phyloP scores from a whole-genome alignment of 805 yeast species.

The Yamadazyma sp. region DNA sequence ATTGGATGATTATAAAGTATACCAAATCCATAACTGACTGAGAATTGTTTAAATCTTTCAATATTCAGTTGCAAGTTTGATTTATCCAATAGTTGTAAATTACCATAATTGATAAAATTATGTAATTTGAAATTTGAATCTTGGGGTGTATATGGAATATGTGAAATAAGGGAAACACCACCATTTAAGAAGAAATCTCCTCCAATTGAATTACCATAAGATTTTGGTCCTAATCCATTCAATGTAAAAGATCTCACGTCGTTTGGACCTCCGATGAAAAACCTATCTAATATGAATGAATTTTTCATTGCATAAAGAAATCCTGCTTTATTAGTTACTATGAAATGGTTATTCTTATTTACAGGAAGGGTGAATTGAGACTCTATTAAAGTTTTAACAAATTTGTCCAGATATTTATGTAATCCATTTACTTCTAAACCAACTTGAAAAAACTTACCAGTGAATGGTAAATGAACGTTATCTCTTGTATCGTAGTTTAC shows the following conservation, averaged over 20 bases:
- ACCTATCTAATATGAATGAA: conserved; percentile 48
- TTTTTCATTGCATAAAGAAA: conserved; percentile 17
- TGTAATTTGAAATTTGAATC: conserved; percentile 50
- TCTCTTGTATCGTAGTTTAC: conserved; percentile 45
- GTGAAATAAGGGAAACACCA: conserved; percentile 43
- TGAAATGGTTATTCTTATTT: conserved; percentile 17
- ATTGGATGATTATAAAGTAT: conserved; percentile 53
- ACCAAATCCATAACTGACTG: conserved; percentile 47
- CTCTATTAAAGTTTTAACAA: conserved; percentile 42
- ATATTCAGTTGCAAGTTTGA: neutral
- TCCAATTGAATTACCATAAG: conserved; percentile 47
- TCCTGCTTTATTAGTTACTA: conserved; percentile 33
- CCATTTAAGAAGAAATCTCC: conserved; percentile 49
- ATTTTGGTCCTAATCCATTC: conserved; percentile 56
- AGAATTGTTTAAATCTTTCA: conserved; percentile 16
- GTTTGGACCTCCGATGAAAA: conserved; percentile 58
- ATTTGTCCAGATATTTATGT: conserved; percentile 25
- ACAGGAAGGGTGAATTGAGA: conserved; percentile 29
- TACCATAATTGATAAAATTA: conserved; percentile 47
- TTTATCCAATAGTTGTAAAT: conserved; percentile 18
- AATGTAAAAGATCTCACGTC: conserved; percentile 52
- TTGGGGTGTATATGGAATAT: conserved; percentile 37
- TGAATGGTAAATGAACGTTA: conserved; percentile 38
- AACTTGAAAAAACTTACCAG: conserved; percentile 35
- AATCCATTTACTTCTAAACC: conserved; percentile 38